Evolutionary conservation across 768 basidiomycete species (phyloP), one percentile per base, ranked within the genome.

Genomic region (Kwoniella botswanensis): DNA sequence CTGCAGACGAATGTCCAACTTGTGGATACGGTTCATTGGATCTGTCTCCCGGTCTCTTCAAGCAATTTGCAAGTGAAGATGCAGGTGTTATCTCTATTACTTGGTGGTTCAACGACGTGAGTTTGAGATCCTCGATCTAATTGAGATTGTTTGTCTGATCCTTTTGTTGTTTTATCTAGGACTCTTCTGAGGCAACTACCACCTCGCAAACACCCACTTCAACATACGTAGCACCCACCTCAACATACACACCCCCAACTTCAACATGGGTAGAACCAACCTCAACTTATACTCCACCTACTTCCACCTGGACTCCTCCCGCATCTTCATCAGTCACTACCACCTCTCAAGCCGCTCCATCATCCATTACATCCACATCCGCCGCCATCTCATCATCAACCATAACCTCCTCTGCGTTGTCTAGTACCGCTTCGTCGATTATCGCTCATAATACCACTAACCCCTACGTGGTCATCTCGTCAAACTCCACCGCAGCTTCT

Each of bases 101-200:
- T 4, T 81, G 80, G 80, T 81, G 80, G 80, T 81, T 71, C 65
- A 71, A 78, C 17, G 67, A 59, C 54, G 75, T 73, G 50, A 55
- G 29, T 44, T 35, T 26, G n/a, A 22, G 4, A 24, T 21, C 42
- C 41, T 50, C 46, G 52, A 42, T 54, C 17, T 58, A 9, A 35
- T 35, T 35, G 35, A 35, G 35, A 35, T 62, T 7, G 52, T 26
- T 50, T 58, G 10, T 12, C 21, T 41, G 21, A 43, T 12, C 13
- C 15, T 22, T 12, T 53, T 64, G 60, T 63, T 71, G 65, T 65
- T 67, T 29, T 61, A 17, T 17, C 35, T 35, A 35, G 35, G 35
- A 35, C 35, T 35, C 35, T 35, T 35, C 35, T 35, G 35, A 35
- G 35, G 70, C 67, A 13, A 42, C 54, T 13, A 46, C 70, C n/a